These are phyloP conservation scores for Besnoitia besnoiti DNA, from an alignment of 169 alveolate genomes.

Conservation along the genomic window DNA sequence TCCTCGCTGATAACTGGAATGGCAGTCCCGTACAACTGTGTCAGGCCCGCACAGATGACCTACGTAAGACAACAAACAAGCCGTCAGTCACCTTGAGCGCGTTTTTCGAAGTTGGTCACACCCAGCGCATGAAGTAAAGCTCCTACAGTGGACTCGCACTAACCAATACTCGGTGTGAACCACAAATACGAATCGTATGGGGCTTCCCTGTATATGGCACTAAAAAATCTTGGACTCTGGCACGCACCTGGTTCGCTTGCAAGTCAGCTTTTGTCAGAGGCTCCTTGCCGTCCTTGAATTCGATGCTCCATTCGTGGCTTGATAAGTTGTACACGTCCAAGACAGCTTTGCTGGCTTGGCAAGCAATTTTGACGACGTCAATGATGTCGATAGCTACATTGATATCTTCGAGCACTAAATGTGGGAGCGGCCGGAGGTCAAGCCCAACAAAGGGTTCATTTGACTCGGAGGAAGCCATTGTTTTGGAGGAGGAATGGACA, in stretches of 20 bases:
- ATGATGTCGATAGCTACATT: neutral
- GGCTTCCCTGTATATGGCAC: too few relatives aligned
- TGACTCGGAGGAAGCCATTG: neutral
- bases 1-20: conserved; percentile 73
- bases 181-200: too few relatives aligned
- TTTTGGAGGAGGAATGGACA: too few relatives aligned
- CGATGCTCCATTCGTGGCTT: conserved; percentile 12
- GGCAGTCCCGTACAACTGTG: conserved; percentile 53
- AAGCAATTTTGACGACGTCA: neutral
- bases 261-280: conserved; percentile 60
- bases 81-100: neutral
- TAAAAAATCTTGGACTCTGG: neutral
- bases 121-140: too few relatives aligned
- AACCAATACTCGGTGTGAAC: too few relatives aligned
- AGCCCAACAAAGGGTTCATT: neutral
- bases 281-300: conserved; percentile 31
- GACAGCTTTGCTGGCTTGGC: conserved; percentile 3
- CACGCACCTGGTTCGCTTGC: conserved; percentile 63
- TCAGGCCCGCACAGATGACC: conserved; percentile 59
- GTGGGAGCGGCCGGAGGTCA: neutral
- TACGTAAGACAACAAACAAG: neutral
- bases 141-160: too few relatives aligned
- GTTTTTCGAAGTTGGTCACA: too few relatives aligned
- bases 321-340: conserved; percentile 40
- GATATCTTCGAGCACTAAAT: neutral